phyloP scores from a whole-genome alignment of 2,329 filamentous ascomycete species.

The Onygenales sp. region DNA sequence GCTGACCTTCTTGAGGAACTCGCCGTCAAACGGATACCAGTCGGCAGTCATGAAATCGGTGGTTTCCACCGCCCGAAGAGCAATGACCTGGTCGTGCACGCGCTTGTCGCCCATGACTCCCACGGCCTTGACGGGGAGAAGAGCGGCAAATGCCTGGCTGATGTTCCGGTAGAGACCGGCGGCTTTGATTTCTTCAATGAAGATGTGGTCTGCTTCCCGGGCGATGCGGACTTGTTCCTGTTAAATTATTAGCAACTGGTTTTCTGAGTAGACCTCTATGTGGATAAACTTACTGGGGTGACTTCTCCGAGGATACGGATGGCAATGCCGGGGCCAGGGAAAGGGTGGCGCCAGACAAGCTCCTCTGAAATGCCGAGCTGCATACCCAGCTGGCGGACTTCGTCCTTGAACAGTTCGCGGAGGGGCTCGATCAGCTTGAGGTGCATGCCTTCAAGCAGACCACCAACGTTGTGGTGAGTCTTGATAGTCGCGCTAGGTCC shows the following conservation, averaged over 20 bases:
- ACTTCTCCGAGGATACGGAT: constrained; percentile 71
- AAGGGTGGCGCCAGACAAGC: constrained; percentile 71
- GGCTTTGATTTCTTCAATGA: constrained; percentile 36
- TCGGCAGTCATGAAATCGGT: constrained; percentile 69
- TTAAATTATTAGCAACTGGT: background rate
- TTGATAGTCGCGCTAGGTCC: constrained; percentile 64
- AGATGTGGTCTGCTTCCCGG: constrained; percentile 36
- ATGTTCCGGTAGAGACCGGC: constrained; percentile 47
- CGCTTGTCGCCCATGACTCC: constrained; percentile 52
- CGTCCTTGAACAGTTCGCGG: constrained; percentile 69
- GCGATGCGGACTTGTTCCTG: constrained; percentile 65
- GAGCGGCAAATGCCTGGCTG: constrained; percentile 60
- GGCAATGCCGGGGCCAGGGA: constrained; percentile 63
- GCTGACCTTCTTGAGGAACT: constrained; percentile 56
- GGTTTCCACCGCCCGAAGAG: constrained; percentile 51
- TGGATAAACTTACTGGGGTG: background rate
- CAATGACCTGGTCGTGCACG: constrained; percentile 53
- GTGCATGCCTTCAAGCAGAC: constrained; percentile 52
- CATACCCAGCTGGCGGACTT: constrained; percentile 58
- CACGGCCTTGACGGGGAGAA: constrained; percentile 56
- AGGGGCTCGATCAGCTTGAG: constrained; percentile 56
- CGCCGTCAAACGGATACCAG: constrained; percentile 55
- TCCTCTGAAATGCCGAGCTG: constrained; percentile 61
- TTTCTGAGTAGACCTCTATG: background rate
- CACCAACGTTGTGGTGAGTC: constrained; percentile 59